A percentile compares a stretch with the other conserved stretches of the same genome.
Evolutionary conservation across 2,329 filamentous ascomycete species (phyloP).

Genomic region (Trichoderma endophyticum): DNA sequence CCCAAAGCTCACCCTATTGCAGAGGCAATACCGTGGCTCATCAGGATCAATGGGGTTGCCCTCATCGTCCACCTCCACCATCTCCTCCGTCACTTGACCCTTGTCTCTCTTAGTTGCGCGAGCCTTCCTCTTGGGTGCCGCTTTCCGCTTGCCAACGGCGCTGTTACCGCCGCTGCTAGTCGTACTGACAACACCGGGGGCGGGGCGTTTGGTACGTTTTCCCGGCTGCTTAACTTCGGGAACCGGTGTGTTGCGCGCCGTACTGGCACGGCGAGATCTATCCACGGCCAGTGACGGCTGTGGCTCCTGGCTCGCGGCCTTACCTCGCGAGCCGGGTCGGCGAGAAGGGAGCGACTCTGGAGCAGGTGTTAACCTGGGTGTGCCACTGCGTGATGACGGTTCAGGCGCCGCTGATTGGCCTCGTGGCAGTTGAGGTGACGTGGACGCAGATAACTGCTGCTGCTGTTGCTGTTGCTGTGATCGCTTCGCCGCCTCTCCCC

Average conservation of each 20-base stretch:
- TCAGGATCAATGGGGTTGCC: constrained; percentile 69
- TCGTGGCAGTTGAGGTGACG: constrained; percentile 25
- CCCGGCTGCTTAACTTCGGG: constrained; percentile 46
- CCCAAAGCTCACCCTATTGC: constrained; percentile 76
- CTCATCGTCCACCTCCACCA: constrained; percentile 64
- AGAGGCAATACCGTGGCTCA: constrained; percentile 74
- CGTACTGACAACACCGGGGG: constrained; percentile 66
- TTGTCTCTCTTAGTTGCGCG: constrained; percentile 48
- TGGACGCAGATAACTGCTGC: constrained; percentile 9
- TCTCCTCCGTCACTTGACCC: constrained; percentile 42
- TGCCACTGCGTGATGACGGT: constrained; percentile 33
- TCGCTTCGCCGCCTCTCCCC: constrained; percentile 43
- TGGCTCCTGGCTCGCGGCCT: constrained; percentile 51
- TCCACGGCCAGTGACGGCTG: constrained; percentile 49
- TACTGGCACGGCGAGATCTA: constrained; percentile 54
- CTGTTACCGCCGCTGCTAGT: constrained; percentile 59
- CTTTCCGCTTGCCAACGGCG: constrained; percentile 69
- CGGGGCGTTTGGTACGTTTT: constrained; percentile 65
- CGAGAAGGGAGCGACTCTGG: constrained; percentile 37
- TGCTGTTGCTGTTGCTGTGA: constrained; percentile 33
- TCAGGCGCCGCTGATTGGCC: constrained; percentile 19
- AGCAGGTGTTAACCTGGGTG: constrained; percentile 33
- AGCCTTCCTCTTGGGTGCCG: constrained; percentile 64
- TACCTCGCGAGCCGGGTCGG: constrained; percentile 52
- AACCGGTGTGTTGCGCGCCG: constrained; percentile 55